These are phyloP conservation scores for Coniochaeta sp. DNA, from an alignment of 2,329 filamentous ascomycete genomes.

Conservation along the genomic window DNA sequence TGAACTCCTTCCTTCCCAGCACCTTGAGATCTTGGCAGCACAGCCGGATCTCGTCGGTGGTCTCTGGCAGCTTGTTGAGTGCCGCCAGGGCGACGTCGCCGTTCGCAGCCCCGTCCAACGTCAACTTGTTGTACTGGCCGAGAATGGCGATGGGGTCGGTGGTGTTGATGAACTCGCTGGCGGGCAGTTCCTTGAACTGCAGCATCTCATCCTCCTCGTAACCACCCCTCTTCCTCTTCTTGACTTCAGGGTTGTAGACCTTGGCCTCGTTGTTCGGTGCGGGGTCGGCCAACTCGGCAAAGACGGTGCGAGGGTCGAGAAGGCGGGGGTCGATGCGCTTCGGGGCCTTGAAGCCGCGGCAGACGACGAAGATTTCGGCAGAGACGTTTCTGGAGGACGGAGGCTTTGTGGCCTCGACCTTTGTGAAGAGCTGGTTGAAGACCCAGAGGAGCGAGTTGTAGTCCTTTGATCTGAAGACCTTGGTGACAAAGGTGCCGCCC, in stretches of 20 bases:
- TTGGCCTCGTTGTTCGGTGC: constrained; percentile 95
- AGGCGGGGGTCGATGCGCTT: constrained; percentile 91
- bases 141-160: constrained; percentile 89
- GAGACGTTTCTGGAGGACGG: constrained; percentile 93
- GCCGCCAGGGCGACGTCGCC: constrained; percentile 83
- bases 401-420: constrained; percentile 95
- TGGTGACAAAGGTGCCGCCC: constrained; percentile 91
- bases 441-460: constrained; percentile 96
- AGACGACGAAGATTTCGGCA: constrained; percentile 97
- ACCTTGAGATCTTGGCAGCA: constrained; percentile 84
- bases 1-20: constrained; percentile 90
- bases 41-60: constrained; percentile 69
- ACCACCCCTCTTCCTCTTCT: constrained; percentile 95
- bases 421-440: constrained; percentile 90
- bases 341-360: constrained; percentile 88
- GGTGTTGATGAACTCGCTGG: constrained; percentile 90
- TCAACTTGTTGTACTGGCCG: constrained; percentile 74
- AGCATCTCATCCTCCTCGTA: constrained; percentile 95
- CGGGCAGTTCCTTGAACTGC: constrained; percentile 81
- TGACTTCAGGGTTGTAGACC: constrained; percentile 94
- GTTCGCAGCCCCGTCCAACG: constrained; percentile 71
- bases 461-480: constrained; percentile 95
- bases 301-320: constrained; percentile 80
- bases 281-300: constrained; percentile 80
- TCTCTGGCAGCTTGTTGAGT: constrained; percentile 77